Conservation (phyloP, 768 basidiomycete genomes). For the Russula sp. region DNA sequence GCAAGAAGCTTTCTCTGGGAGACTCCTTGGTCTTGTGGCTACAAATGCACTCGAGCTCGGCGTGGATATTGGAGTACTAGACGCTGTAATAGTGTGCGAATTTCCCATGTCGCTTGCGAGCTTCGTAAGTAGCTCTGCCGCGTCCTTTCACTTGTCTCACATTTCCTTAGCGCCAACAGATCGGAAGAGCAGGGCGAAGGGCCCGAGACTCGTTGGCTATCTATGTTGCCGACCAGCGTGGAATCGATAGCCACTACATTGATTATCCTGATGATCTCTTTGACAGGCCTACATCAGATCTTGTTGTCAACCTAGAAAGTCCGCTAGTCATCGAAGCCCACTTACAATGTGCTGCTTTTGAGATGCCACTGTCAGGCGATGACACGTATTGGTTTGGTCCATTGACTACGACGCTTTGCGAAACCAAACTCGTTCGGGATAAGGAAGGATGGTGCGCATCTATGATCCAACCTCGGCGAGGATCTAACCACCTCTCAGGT, state of each 20-base stretch:
- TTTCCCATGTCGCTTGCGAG: conserved; percentile 78
- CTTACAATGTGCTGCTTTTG: conserved; percentile 80
- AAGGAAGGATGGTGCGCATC: conserved; percentile 68
- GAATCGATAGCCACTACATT: conserved; percentile 72
- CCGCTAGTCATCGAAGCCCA: conserved; percentile 76
- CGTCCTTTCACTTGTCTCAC: background rate
- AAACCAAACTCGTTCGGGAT: conserved; percentile 54
- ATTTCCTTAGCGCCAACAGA: conserved; percentile 70
- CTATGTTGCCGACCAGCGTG: conserved; percentile 59
- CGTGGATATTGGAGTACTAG: conserved; percentile 85
- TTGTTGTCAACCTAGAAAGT: conserved; percentile 68
- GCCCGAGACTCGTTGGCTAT: conserved; percentile 73
- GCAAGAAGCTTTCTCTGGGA: conserved; percentile 78
- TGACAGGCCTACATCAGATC: conserved; percentile 51
- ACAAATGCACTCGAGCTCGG: conserved; percentile 90
- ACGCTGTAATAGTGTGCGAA: conserved; percentile 85
- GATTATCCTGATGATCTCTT: conserved; percentile 66
- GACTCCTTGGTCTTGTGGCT: conserved; percentile 78
- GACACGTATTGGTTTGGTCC: conserved; percentile 74
- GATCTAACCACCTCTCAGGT: conserved; percentile 42
- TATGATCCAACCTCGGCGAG: background rate
- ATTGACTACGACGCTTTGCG: conserved; percentile 51
- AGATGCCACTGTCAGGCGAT: conserved; percentile 68
- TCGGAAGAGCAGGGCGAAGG: conserved; percentile 79
- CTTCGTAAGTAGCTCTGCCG: conserved; percentile 46